A percentile compares a stretch with the other conserved stretches of the same genome.
Conservation (phyloP, 1,284 basidiomycete species). For the Sporisorium reilianum region DNA sequence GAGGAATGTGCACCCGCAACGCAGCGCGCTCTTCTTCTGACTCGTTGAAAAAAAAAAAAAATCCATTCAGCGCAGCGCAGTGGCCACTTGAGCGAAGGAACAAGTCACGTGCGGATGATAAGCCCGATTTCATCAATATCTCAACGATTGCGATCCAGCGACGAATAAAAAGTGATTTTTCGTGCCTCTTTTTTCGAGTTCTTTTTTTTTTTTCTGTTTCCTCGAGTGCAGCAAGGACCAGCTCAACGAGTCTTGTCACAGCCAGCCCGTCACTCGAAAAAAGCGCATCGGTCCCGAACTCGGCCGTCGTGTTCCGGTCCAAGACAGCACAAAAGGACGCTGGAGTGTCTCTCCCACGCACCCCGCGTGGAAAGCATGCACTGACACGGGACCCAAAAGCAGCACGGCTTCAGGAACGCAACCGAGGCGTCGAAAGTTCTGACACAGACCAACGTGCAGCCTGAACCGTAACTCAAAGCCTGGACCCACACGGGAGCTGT, state of each 20-base stretch:
- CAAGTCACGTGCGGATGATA: slow-evolving; percentile 6
- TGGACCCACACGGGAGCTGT: neutral
- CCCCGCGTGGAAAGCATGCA: no score
- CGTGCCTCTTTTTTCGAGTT: neutral
- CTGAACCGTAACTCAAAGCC: neutral
- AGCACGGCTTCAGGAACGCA: neutral
- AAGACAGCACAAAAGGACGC: no score
- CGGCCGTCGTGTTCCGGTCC: neutral
- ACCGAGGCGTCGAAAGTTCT: no score
- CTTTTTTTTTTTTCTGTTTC: neutral
- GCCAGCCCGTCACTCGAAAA: no score
- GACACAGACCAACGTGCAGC: no score
- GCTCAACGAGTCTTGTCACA: no score
- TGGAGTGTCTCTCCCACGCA: no score
- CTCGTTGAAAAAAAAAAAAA: slow-evolving; percentile 11
- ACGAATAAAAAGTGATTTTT: neutral
- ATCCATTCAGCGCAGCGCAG: slow-evolving; percentile 6
- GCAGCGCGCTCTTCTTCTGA: slow-evolving; percentile 4
- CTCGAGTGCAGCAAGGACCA: no score
- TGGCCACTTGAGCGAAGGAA: neutral
- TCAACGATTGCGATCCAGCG: neutral
- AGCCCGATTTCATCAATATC: slow-evolving; percentile 3
- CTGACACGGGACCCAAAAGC: neutral
- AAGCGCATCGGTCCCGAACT: no score
- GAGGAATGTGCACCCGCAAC: slow-evolving; percentile 7